phyloP scores from a whole-genome alignment of 192 early-diverging fungal genomes.

The Phycomyces blakesleeanus region DNA sequence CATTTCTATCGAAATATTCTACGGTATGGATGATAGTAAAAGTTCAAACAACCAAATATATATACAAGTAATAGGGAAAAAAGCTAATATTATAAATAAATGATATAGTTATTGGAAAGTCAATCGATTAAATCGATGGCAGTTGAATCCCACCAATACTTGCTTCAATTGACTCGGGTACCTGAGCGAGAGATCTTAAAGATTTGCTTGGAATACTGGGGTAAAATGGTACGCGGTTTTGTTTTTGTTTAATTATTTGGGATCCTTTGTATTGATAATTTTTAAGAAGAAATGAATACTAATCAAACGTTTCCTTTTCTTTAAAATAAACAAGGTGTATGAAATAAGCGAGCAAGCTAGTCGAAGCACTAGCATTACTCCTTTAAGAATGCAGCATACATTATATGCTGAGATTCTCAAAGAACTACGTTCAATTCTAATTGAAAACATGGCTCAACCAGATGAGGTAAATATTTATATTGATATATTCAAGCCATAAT shows the following conservation, averaged over 20 bases:
- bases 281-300: too few relatives aligned
- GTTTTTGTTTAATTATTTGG: slow-evolving; percentile 3
- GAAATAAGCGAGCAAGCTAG: not conserved
- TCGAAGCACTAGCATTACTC: not conserved
- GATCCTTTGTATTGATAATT: too few relatives aligned
- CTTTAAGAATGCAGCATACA: not conserved
- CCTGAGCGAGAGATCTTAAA: slow-evolving; percentile 17
- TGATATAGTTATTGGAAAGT: slow-evolving; percentile 1
- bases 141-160: not conserved
- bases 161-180: slow-evolving; percentile 6
- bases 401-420: slow-evolving; percentile 7
- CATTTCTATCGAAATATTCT: slow-evolving; percentile 8
- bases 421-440: not conserved
- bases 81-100: slow-evolving; percentile 1
- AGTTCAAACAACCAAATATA: too few relatives aligned
- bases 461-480: slow-evolving; percentile 12
- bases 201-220: slow-evolving; percentile 28
- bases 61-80: not conserved
- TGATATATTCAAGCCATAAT: too few relatives aligned
- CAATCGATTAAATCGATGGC: not conserved
- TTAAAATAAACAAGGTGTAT: not conserved
- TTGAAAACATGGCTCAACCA: slow-evolving; percentile 15
- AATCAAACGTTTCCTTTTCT: not conserved
- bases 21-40: not conserved
- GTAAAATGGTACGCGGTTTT: slow-evolving; percentile 19